Evolutionary conservation across 345 rosid genomes (phyloP), one percentile per base, ranked within the genome.

Genomic region (Acer negundo): DNA sequence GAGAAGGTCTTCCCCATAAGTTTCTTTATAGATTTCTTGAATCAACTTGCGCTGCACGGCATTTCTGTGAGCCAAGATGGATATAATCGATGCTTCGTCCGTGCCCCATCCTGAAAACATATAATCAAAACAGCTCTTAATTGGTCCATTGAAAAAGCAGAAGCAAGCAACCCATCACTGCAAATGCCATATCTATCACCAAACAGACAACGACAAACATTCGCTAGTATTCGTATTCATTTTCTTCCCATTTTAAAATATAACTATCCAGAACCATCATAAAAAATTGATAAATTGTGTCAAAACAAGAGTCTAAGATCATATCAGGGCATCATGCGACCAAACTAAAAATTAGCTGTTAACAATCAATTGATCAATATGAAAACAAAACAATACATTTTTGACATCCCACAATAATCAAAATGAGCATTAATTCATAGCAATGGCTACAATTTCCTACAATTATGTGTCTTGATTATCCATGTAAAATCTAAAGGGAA

Each of bases 21-120:
- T 83, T 79, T 91, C 91, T n/a, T 80, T 80, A 73, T 95, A 95
- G 76, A 83, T 74, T 62, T 85, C 79, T 7, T 90, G 87, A 47
- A 95, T 93, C 16, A 69, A 47, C 74, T 81, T 84, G 78, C 97
- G 97, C 42, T 93, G 99, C 0, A 82, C 82, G 20, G 97, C 91
- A 69, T 87, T 90, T 77, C 97, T 84, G 73, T 93, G 98, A 73
- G 94, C 94, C 90, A 95, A 80, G 73, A 95, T 89, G 55, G 92
- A 88, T 76, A 93, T 91, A 80, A 92, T 93, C 84, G 86, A 67
- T 2, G 77, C 79, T 81, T 95, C 99, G 70, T 95, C 86, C 15
- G 99, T 93, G 38, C 99, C 98, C 97, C 98, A 95, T 79, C 98
- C 98, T 95, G 87, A 75, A 47, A 56, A 55, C 72, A 81, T 42